Evolutionary conservation across 2,329 filamentous ascomycete species (phyloP).

Genomic region (Fonsecaea monophora): DNA sequence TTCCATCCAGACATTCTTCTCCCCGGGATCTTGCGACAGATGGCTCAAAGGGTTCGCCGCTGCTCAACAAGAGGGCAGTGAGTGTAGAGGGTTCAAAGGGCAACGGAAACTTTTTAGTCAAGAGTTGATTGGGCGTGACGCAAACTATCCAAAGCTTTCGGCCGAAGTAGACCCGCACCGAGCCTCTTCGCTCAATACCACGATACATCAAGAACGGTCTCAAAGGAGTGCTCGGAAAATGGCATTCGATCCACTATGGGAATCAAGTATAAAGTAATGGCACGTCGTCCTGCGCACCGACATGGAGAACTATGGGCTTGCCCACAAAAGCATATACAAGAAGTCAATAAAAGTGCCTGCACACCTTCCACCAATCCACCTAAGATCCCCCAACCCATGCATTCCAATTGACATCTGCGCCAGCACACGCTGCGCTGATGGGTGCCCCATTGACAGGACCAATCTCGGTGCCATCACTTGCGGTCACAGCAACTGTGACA

Average conservation of each 20-base stretch:
- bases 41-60: background rate
- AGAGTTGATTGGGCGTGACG: constrained; percentile 1
- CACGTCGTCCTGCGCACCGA: background rate
- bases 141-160: constrained; percentile 1
- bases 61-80: background rate
- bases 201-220: too few species aligned
- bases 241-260: background rate
- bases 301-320: background rate
- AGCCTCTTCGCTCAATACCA: background rate
- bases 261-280: background rate
- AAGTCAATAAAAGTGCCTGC: constrained; percentile 2
- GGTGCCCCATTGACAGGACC: constrained; percentile 14
- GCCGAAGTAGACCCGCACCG: constrained; percentile 4
- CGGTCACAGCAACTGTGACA: constrained; percentile 9
- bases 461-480: constrained; percentile 12
- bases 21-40: background rate
- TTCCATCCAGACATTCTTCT: constrained; percentile 25
- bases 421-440: constrained; percentile 9
- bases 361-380: background rate
- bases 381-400: constrained; percentile 17
- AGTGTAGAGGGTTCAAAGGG: background rate
- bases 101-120: background rate
- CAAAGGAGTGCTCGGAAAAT: too few species aligned
- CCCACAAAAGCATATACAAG: background rate
- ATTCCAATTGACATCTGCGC: constrained; percentile 19